Conservation (phyloP, 495 filamentous ascomycete genomes). For the Aspergillus heteromorphus region DNA sequence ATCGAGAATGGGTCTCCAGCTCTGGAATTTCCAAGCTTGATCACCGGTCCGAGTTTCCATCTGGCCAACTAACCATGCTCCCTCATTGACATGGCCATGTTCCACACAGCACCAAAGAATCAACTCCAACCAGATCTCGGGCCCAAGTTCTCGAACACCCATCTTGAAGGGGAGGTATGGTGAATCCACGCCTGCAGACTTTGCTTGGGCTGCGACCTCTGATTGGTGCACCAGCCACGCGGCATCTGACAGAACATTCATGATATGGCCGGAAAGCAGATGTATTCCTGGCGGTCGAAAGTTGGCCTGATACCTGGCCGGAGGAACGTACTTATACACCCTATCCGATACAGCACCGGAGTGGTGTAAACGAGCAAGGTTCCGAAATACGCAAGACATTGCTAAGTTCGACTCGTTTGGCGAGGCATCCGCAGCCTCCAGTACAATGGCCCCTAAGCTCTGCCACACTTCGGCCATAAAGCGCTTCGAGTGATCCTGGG, state of each 20-base stretch:
- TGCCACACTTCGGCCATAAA: constrained; percentile 32
- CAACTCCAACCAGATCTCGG: constrained; percentile 61
- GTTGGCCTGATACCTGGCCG: constrained; percentile 27
- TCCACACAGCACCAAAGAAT: constrained; percentile 64
- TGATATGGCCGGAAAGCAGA: constrained; percentile 51
- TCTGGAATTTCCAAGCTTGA: constrained; percentile 35
- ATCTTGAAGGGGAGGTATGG: constrained; percentile 48
- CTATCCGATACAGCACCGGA: constrained; percentile 49
- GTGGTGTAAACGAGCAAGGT: constrained; percentile 58
- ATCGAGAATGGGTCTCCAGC: constrained; percentile 33
- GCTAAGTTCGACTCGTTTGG: constrained; percentile 37
- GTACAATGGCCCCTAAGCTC: constrained; percentile 50
- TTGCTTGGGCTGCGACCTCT: constrained; percentile 37
- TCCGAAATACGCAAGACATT: constrained; percentile 53
- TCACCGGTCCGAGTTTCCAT: constrained; percentile 26
- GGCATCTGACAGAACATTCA: constrained; percentile 59
- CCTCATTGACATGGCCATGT: constrained; percentile 52
- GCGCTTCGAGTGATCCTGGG: constrained; percentile 15
- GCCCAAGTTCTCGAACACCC: constrained; percentile 46
- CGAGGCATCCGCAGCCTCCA: constrained; percentile 43
- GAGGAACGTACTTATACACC: constrained; percentile 47
- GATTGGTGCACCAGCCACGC: constrained; percentile 51
- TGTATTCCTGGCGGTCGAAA: constrained; percentile 55
- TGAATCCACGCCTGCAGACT: constrained; percentile 44
- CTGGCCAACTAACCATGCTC: constrained; percentile 42